Evolutionary conservation across 331 rosid species (phyloP).

Genomic region (Rhamnella rubrinervis): DNA sequence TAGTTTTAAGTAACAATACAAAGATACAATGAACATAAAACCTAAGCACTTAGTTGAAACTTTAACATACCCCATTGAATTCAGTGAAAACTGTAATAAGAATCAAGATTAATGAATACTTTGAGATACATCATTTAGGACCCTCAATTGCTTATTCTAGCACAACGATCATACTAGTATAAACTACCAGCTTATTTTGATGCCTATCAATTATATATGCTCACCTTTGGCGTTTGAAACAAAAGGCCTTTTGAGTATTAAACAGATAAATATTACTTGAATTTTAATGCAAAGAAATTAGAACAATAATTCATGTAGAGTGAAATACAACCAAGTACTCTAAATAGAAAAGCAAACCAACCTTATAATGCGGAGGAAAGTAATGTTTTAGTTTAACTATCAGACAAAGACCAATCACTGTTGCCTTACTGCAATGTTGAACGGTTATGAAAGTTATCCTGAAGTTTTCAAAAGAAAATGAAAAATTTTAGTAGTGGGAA

Average conservation of each 20-base stretch:
- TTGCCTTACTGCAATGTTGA: slow-evolving; percentile 97
- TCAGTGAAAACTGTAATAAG: no score
- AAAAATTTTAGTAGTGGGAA: not conserved
- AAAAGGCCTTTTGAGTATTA: not conserved
- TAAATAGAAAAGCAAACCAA: slow-evolving; percentile 17
- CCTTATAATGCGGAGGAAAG: slow-evolving; percentile 95
- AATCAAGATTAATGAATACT: no score
- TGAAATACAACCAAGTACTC: not conserved
- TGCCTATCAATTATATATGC: not conserved
- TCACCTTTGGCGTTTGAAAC: not conserved
- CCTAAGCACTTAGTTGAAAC: no score
- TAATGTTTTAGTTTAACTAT: slow-evolving; percentile 79
- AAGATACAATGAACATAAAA: not conserved
- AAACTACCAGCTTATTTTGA: not conserved
- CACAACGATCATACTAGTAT: not conserved
- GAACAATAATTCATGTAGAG: no score
- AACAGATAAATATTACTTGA: no score
- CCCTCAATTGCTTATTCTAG: not conserved
- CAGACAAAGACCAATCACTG: slow-evolving; percentile 91
- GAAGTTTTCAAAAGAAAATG: slow-evolving; percentile 2
- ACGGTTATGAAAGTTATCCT: slow-evolving; percentile 96
- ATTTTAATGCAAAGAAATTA: no score
- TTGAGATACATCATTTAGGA: not conserved
- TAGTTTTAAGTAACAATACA: no score
- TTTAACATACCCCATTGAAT: no score